These are phyloP conservation scores for Aspergillus sp. DNA, from an alignment of 2,329 filamentous ascomycete species.

Conservation along the genomic window DNA sequence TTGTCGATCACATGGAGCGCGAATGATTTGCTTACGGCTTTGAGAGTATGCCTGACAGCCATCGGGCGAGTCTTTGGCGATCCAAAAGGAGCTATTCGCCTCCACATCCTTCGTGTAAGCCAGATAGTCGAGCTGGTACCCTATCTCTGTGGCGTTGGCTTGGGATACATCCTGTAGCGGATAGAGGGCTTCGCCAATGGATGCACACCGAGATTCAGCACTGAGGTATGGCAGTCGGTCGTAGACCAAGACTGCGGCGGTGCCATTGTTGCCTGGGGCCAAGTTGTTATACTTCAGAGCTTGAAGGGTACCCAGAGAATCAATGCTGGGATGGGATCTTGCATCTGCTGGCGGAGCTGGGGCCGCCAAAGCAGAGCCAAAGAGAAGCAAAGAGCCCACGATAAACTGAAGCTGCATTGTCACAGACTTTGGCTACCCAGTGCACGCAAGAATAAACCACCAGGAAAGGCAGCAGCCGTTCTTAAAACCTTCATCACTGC, in stretches of 20 bases:
- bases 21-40: slow-evolving; percentile 10
- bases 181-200: slow-evolving; percentile 27
- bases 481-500: not conserved
- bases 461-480: not conserved
- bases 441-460: too few relatives aligned
- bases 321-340: slow-evolving; percentile 6
- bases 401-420: slow-evolving; percentile 17
- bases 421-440: not conserved
- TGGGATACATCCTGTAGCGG: slow-evolving; percentile 12
- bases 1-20: slow-evolving; percentile 16
- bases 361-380: slow-evolving; percentile 14
- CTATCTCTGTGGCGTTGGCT: slow-evolving; percentile 20
- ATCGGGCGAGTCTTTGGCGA: slow-evolving; percentile 6
- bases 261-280: slow-evolving; percentile 27
- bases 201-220: slow-evolving; percentile 20
- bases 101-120: slow-evolving; percentile 18
- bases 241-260: slow-evolving; percentile 24
- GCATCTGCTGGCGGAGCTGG: slow-evolving; percentile 12
- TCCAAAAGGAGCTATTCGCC: slow-evolving; percentile 19
- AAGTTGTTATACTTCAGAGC: slow-evolving; percentile 30
- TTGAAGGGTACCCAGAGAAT: slow-evolving; percentile 23
- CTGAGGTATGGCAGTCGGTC: slow-evolving; percentile 13
- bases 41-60: slow-evolving; percentile 24
- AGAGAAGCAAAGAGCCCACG: slow-evolving; percentile 16
- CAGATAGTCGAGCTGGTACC: slow-evolving; percentile 30